Conservation (phyloP, 2,329 filamentous ascomycete species). For the Pseudogymnoascus sp. region DNA sequence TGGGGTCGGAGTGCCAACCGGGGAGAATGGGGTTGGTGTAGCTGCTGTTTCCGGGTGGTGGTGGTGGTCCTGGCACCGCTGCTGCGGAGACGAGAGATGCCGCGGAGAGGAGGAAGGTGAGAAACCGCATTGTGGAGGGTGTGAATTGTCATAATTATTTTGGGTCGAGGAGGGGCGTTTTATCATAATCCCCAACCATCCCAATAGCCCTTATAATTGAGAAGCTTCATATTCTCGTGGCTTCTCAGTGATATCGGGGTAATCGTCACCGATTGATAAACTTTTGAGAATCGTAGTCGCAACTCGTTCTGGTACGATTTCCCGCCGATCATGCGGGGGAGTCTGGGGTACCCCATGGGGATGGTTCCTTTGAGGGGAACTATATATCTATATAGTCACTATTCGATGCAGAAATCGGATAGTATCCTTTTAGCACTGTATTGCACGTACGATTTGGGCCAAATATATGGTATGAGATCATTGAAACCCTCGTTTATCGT, state of each 20-base stretch:
- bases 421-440: no score
- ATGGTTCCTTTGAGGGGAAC: not conserved
- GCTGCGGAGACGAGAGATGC: not conserved
- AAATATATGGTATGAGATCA: no score
- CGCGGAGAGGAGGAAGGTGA: not conserved
- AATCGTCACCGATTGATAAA: not conserved
- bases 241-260: not conserved
- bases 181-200: not conserved
- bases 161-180: not conserved
- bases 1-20: conserved; percentile 37
- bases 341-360: not conserved
- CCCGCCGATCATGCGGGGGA: not conserved
- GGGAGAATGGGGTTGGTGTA: conserved; percentile 35
- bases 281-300: not conserved
- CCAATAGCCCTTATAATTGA: not conserved
- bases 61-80: not conserved
- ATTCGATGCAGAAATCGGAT: no score
- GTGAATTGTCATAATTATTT: no score
- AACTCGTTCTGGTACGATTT: not conserved
- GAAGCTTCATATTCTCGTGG: not conserved
- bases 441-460: no score
- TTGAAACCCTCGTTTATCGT: no score
- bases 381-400: no score
- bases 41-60: not conserved
- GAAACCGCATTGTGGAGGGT: not conserved